phyloP scores from a whole-genome alignment of 2,329 filamentous ascomycete species.

The Bipolaris bicolor region DNA sequence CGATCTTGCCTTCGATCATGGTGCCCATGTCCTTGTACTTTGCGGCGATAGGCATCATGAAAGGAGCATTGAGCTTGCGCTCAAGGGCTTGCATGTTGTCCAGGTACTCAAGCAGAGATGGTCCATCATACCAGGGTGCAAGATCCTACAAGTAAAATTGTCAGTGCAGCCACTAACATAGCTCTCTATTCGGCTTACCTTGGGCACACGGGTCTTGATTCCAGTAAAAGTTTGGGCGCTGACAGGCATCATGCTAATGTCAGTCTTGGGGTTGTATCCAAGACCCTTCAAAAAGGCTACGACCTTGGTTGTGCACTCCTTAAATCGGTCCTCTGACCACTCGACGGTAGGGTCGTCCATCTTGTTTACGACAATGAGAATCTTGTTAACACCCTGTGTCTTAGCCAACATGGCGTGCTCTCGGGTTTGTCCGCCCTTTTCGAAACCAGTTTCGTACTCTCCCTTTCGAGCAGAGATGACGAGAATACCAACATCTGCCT shows the following conservation, averaged over 20 bases:
- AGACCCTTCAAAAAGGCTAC: constrained; percentile 86
- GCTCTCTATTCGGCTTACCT: constrained; percentile 36
- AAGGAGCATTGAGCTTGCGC: constrained; percentile 94
- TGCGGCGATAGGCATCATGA: constrained; percentile 98
- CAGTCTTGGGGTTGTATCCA: constrained; percentile 92
- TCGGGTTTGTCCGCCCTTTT: constrained; percentile 93
- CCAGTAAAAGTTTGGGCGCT: constrained; percentile 85
- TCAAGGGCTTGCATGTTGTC: constrained; percentile 91
- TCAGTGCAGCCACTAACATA: neutral
- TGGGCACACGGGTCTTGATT: constrained; percentile 83
- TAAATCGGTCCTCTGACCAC: constrained; percentile 91
- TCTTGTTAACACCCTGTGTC: constrained; percentile 96
- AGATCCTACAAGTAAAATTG: constrained; percentile 53
- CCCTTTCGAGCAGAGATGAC: constrained; percentile 97
- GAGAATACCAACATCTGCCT: constrained; percentile 74
- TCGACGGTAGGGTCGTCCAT: constrained; percentile 98
- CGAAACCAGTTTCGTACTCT: constrained; percentile 98
- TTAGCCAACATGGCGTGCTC: constrained; percentile 98
- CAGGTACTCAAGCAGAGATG: constrained; percentile 93
- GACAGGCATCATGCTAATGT: constrained; percentile 95
- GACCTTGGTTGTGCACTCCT: constrained; percentile 91
- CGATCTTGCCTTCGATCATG: constrained; percentile 96
- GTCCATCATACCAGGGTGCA: constrained; percentile 84
- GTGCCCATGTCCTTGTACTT: constrained; percentile 99
- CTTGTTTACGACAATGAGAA: constrained; percentile 90